Base-by-base conservation (phyloP, 208 protist species). In the Plasmodiophora brassicae region DNA sequence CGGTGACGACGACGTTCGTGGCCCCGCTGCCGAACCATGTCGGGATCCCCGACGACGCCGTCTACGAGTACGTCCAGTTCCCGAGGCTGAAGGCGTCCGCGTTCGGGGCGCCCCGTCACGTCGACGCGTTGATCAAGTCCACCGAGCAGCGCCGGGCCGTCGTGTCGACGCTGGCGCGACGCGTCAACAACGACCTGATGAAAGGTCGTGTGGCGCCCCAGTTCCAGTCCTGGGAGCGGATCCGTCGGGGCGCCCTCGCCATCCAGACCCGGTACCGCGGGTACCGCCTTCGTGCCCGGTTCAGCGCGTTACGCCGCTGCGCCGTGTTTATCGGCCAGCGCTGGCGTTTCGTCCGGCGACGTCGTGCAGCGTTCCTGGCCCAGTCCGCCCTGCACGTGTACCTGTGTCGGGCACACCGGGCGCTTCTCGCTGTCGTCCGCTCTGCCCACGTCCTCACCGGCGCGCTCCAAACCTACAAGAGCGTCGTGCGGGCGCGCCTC, bases 151-250 rank as follows among this genome's bases (percentile, higher is more conserved):
- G 65, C 41, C 65, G 65, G n/a, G 32, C 5, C 5, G n/a, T 78
- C 20, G 65, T 78, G 14, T 78, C 65, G n/a, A 78, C 65, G n/a
- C n/a, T 78, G 5, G 65, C 65, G 20, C 5, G 65, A 38, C 65
- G 65, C 14, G 65, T 78, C 14, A 78, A 78, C n/a, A 78, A 5
- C 65, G 65, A 78, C 10, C n/a, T 78, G 14, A 78, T 78, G 65
- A 78, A 78, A 78, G 65, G 65, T n/a, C 5, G 65, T 14, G 41
- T 78, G 10, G 65, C 41, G 5, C 65, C 65, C 32, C 65, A 78
- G 41, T 78, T 78, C n/a, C 65, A 78, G n/a, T 78, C 65, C 10
- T 78, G 65, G 65, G 65, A 78, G 20, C 32, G 65, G 65, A n/a
- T 78, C 5, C 65, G 65, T 14, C 32, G n/a, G n/a, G 65, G 10